A percentile compares a stretch with the other conserved stretches of the same genome.
These are phyloP conservation scores for Pyrus bretschneideri DNA, from an alignment of 306 rosid genomes.

Conservation along the genomic window DNA sequence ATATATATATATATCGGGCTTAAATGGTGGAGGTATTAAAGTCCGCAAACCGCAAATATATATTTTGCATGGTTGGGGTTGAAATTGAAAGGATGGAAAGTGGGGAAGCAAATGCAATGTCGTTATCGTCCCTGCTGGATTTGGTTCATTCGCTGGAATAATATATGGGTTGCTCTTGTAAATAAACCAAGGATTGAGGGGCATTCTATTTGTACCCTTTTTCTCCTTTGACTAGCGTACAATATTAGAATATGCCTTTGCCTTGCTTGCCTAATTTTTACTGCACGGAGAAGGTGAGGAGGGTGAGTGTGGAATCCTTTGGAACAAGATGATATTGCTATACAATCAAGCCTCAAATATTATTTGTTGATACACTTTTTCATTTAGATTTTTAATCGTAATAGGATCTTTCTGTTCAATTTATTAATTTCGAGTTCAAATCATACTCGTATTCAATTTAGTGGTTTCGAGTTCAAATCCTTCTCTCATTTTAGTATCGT, in stretches of 20 bases:
- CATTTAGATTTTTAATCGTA: too few species aligned
- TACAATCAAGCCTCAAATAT: too few species aligned
- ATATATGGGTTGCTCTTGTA: neutral
- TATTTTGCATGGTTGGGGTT: slow-evolving; percentile 2
- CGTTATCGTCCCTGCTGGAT: slow-evolving; percentile 11
- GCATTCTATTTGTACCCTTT: neutral
- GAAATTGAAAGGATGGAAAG: neutral
- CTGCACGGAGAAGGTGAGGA: neutral
- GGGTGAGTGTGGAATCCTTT: neutral
- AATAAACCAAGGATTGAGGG: neutral
- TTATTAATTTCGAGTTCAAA: too few species aligned
- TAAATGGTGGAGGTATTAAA: neutral
- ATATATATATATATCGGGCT: neutral
- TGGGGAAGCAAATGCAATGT: neutral
- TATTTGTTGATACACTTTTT: too few species aligned
- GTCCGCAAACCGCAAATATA: neutral
- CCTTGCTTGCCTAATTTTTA: neutral
- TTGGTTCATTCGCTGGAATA: neutral
- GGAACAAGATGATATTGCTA: neutral
- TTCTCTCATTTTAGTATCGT: too few species aligned
- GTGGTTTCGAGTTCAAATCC: too few species aligned
- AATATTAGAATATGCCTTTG: too few species aligned
- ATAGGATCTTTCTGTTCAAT: too few species aligned
- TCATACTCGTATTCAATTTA: too few species aligned
- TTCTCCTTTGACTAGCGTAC: slow-evolving; percentile 1